Evolutionary conservation across 108 stramenopile species (phyloP).

Genomic region (Pinguiococcus pyrenoidosus): DNA sequence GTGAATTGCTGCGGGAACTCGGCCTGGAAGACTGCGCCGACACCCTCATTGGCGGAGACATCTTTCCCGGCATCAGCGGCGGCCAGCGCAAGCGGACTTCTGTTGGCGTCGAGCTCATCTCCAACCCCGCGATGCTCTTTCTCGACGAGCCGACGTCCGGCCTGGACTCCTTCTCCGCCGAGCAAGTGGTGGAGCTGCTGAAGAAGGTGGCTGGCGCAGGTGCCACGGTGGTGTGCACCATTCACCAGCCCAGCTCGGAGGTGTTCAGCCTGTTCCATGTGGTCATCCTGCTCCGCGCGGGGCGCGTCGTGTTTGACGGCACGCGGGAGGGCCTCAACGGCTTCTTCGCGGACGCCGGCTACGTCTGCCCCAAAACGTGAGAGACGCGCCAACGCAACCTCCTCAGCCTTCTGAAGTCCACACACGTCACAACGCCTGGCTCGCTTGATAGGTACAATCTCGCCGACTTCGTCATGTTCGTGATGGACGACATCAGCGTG

Average conservation of each 20-base stretch:
- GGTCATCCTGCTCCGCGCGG: constrained; percentile 37
- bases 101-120: constrained; percentile 42
- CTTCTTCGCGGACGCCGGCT: neutral
- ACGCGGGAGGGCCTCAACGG: neutral
- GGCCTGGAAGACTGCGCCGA: constrained; percentile 54
- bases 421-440: too few relatives aligned
- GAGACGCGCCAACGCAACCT: too few relatives aligned
- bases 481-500: too few relatives aligned
- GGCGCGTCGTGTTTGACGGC: constrained; percentile 4
- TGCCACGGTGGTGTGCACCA: constrained; percentile 49
- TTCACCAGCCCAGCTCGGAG: constrained; percentile 62
- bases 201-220: constrained; percentile 19
- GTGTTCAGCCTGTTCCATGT: constrained; percentile 50
- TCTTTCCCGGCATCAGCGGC: constrained; percentile 24
- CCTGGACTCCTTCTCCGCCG: constrained; percentile 26
- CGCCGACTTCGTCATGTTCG: too few relatives aligned
- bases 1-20: constrained; percentile 52
- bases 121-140: constrained; percentile 22
- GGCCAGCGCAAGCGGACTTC: constrained; percentile 28
- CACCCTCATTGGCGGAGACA: constrained; percentile 46
- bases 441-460: too few relatives aligned
- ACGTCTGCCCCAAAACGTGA: constrained; percentile 2
- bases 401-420: too few relatives aligned
- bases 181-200: neutral
- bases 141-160: constrained; percentile 56